A percentile compares a stretch with the other conserved stretches of the same genome.
These are phyloP conservation scores for Leccinum subgranulosum DNA, from an alignment of 768 basidiomycete species.

Conservation along the genomic window DNA sequence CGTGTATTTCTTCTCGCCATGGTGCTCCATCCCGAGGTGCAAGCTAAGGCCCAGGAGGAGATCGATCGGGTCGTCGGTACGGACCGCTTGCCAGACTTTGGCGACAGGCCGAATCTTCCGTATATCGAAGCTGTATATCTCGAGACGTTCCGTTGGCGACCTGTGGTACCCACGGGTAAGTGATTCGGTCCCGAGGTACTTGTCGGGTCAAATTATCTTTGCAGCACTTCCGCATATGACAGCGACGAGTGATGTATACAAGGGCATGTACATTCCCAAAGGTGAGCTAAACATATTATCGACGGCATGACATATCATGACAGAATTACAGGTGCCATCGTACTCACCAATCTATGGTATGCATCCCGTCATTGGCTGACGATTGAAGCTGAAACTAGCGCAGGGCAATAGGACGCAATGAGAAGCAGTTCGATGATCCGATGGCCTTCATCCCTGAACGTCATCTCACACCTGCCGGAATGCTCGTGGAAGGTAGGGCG, in stretches of 20 bases:
- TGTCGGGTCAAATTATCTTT: neutral
- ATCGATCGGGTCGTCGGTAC: conserved; percentile 31
- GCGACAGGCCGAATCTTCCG: conserved; percentile 27
- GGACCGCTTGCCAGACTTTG: conserved; percentile 27
- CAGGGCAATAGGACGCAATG: conserved; percentile 51
- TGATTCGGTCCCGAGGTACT: neutral
- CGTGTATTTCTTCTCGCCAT: conserved; percentile 33
- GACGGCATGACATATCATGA: neutral
- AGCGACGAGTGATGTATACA: conserved; percentile 20
- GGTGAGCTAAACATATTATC: conserved; percentile 9
- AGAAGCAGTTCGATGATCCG: conserved; percentile 48
- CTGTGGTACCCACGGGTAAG: conserved; percentile 28
- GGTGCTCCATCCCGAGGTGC: conserved; percentile 31
- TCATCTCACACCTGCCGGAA: conserved; percentile 36
- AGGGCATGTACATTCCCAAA: conserved; percentile 31
- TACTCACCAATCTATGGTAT: conserved; percentile 28
- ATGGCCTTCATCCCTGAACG: conserved; percentile 54
- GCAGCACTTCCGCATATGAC: conserved; percentile 25
- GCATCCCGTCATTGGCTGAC: neutral
- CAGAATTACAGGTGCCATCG: conserved; percentile 11
- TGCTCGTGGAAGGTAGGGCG: conserved; percentile 3
- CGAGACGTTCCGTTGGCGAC: conserved; percentile 33
- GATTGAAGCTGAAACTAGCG: neutral
- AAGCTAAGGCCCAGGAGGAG: conserved; percentile 31
- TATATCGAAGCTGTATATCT: conserved; percentile 30